Base-by-base conservation (phyloP, 495 filamentous ascomycete genomes). In the Xylaria castorea region DNA sequence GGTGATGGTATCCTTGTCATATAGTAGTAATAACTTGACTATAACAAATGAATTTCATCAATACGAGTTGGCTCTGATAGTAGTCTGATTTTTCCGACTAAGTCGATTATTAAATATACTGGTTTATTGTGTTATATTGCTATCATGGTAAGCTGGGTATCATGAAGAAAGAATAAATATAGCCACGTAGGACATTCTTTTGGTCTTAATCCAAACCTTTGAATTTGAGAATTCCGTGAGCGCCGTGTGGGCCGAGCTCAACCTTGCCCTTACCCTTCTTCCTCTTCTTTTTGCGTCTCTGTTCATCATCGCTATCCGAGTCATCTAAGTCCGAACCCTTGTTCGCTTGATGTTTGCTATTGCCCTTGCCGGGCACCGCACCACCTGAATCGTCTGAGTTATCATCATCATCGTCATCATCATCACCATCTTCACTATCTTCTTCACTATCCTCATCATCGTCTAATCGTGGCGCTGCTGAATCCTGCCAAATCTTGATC, bases 401-500 rank as follows among this genome's bases (percentile, higher is more conserved):
- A 12, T 80, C 82, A 14, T 78, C 80, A 53, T 81, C 83, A 40
- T 83, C 86, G 50, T 85, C 84, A 22, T 86, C 86, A 16, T 82
- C 81, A 6, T 79, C 83, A 27, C 81, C 83, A 8, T 84, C 76
- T 2, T 76, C 81, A 14, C 86, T 86, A 8, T 81, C 83, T 27
- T 84, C 76, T 3, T 76, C 81, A 16, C 86, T 86, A 6, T 81
- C 83, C 30, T 80, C 79, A 1, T 80, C 81, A 14, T 78, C 80
- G 2, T 76, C 81, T 32, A 80, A 74, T 11, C 73, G 79, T 25
- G 81, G 81, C 40, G 83, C 83, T 57, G 79, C 72, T 20, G 80
- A 81, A 76, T 92, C 89, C 74, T 90, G 84, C 94, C 94, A 98
- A 12, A 98, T 90, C 83, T 97, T 97, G 74, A 98, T 87, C 0